Conservation (phyloP, 1,284 basidiomycete genomes). For the Cystobasidium pallidum region DNA sequence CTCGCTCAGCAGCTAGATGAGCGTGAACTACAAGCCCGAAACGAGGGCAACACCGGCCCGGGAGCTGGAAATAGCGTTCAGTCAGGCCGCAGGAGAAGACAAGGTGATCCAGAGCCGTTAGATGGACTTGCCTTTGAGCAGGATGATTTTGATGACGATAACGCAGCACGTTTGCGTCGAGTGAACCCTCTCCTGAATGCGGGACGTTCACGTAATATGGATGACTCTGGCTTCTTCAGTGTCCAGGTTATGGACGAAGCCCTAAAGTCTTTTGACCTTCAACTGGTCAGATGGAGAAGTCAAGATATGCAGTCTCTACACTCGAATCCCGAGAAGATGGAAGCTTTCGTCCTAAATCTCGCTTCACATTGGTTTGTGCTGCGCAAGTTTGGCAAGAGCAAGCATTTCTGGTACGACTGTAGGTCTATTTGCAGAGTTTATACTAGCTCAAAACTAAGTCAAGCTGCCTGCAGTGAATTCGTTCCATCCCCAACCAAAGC, state of each 20-base stretch:
- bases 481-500: slow-evolving; percentile 70
- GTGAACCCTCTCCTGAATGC: slow-evolving; percentile 7
- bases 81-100: slow-evolving; percentile 51
- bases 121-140: slow-evolving; percentile 49
- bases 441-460: too few relatives aligned
- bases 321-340: slow-evolving; percentile 75
- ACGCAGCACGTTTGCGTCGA: slow-evolving; percentile 69
- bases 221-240: slow-evolving; percentile 46
- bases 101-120: slow-evolving; percentile 54
- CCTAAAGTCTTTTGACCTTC: slow-evolving; percentile 78
- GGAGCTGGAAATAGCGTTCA: slow-evolving; percentile 59
- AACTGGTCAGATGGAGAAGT: slow-evolving; percentile 79
- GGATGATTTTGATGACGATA: slow-evolving; percentile 71
- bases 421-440: not conserved
- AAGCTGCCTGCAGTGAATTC: slow-evolving; percentile 81
- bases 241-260: slow-evolving; percentile 59
- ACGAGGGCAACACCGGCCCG: slow-evolving; percentile 22
- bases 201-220: slow-evolving; percentile 41
- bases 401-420: slow-evolving; percentile 53
- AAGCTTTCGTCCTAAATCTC: slow-evolving; percentile 86
- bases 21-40: slow-evolving; percentile 53
- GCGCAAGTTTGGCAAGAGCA: slow-evolving; percentile 71
- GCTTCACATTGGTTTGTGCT: slow-evolving; percentile 87
- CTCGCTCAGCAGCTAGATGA: slow-evolving; percentile 72
- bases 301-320: slow-evolving; percentile 78